These are phyloP conservation scores for Echinochloa phyllopogon DNA, from an alignment of 176 grass and related monocot genomes.

Conservation along the genomic window DNA sequence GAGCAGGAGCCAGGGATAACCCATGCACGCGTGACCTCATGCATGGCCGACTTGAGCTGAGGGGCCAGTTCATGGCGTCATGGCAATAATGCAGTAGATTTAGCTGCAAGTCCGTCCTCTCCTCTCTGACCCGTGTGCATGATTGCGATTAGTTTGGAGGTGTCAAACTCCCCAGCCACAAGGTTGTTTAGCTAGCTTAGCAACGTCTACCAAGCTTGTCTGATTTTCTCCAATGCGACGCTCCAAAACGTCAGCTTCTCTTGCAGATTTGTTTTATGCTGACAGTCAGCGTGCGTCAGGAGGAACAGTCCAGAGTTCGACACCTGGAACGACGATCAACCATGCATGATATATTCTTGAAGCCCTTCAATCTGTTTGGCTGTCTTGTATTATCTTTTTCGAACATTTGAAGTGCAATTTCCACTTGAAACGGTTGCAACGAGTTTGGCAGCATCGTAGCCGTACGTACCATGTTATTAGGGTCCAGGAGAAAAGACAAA, in stretches of 20 bases:
- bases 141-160: constrained; percentile 46
- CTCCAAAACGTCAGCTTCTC: constrained; percentile 31
- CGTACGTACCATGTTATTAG: not conserved
- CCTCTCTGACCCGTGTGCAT: constrained; percentile 26
- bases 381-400: not conserved
- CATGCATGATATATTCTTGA: not conserved
- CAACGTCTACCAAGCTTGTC: not conserved
- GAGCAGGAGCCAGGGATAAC: constrained; percentile 2
- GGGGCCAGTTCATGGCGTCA: constrained; percentile 35
- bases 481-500: constrained; percentile 32
- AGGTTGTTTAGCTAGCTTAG: constrained; percentile 32
- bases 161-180: constrained; percentile 41
- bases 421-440: not conserved
- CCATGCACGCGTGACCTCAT: constrained; percentile 23
- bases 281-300: not conserved
- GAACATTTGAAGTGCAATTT: constrained; percentile 4
- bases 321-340: constrained; percentile 20
- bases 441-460: not conserved
- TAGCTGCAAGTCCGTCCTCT: not conserved
- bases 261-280: not conserved
- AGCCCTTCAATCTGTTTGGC: not conserved
- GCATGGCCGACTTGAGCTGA: constrained; percentile 19
- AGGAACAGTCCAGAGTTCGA: not conserved
- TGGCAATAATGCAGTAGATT: constrained; percentile 57
- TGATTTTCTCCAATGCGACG: not conserved